These are phyloP conservation scores for Phlegmacium glaucopus DNA, from an alignment of 768 basidiomycete genomes.

Conservation along the genomic window DNA sequence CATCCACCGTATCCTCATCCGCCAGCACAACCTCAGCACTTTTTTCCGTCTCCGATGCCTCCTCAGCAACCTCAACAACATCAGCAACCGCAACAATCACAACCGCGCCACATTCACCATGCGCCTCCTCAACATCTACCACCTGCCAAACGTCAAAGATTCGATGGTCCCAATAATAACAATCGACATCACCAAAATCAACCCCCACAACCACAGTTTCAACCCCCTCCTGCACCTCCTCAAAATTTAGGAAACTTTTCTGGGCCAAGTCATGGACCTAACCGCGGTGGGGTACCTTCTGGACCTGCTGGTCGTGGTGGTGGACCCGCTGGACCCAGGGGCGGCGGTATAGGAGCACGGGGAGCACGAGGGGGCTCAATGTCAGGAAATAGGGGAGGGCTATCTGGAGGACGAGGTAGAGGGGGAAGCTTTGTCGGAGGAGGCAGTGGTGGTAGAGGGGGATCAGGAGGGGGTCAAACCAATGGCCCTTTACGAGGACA, in stretches of 20 bases:
- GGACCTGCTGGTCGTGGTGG: slow-evolving; percentile 30
- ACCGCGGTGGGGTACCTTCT: slow-evolving; percentile 37
- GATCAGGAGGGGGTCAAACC: slow-evolving; percentile 42
- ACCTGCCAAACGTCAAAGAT: slow-evolving; percentile 87
- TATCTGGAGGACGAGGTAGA: slow-evolving; percentile 37
- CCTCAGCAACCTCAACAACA: slow-evolving; percentile 42
- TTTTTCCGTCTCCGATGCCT: slow-evolving; percentile 41
- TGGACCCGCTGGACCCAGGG: slow-evolving; percentile 28
- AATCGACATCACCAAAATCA: slow-evolving; percentile 48
- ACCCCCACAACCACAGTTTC: slow-evolving; percentile 64
- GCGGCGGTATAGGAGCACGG: slow-evolving; percentile 42
- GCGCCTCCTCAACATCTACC: slow-evolving; percentile 79
- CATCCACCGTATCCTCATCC: slow-evolving; percentile 46
- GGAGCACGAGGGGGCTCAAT: slow-evolving; percentile 53
- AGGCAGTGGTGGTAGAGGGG: slow-evolving; percentile 38
- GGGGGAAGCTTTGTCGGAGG: slow-evolving; percentile 35
- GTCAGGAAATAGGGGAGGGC: slow-evolving; percentile 41
- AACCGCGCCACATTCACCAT: slow-evolving; percentile 57
- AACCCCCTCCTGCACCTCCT: slow-evolving; percentile 50
- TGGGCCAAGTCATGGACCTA: slow-evolving; percentile 32
- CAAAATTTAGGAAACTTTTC: slow-evolving; percentile 36
- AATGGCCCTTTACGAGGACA: slow-evolving; percentile 57
- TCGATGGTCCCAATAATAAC: slow-evolving; percentile 69
- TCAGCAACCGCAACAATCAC: slow-evolving; percentile 43
- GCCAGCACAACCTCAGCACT: slow-evolving; percentile 44